Percentiles rank a stretch among this genome's conserved stretches.
These are phyloP conservation scores for Colletotrichum cordylinicola DNA, from an alignment of 2,329 filamentous ascomycete species.

Conservation along the genomic window DNA sequence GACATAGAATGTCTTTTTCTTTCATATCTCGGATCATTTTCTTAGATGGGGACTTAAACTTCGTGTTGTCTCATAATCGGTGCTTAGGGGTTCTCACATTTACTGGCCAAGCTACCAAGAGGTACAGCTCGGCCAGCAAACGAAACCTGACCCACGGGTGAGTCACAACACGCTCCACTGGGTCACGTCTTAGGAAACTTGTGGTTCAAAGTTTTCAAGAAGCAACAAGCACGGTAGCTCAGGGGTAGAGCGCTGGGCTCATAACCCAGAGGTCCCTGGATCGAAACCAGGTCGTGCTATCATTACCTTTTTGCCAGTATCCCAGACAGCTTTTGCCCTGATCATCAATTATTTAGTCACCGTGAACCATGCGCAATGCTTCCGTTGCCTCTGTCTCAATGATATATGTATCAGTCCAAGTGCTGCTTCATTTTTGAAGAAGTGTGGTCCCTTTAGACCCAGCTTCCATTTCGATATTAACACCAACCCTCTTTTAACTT, in stretches of 20 bases:
- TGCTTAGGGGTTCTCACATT: background rate
- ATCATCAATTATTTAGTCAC: background rate
- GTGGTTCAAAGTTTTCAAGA: background rate
- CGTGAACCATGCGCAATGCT: too few relatives aligned
- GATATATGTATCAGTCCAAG: too few relatives aligned
- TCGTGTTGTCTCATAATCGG: background rate
- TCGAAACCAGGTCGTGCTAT: slow-evolving; percentile 15
- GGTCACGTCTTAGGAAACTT: background rate
- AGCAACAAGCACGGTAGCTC: slow-evolving; percentile 3
- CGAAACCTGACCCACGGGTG: background rate
- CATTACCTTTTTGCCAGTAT: background rate
- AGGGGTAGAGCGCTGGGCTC: slow-evolving; percentile 16
- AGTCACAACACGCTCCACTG: background rate
- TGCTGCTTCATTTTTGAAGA: too few relatives aligned
- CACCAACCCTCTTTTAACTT: background rate
- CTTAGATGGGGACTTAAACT: rapidly evolving
- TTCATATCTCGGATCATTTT: rapidly evolving
- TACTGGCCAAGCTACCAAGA: background rate
- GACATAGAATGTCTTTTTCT: background rate
- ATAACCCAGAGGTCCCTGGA: slow-evolving; percentile 17
- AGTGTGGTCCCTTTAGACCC: background rate
- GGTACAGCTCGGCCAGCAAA: background rate
- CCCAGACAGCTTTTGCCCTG: rapidly evolving
- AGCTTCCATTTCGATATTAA: background rate
- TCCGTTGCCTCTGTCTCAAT: too few relatives aligned